Evolutionary conservation across 208 protist species (phyloP).

Genomic region (Phytomonas sp.): DNA sequence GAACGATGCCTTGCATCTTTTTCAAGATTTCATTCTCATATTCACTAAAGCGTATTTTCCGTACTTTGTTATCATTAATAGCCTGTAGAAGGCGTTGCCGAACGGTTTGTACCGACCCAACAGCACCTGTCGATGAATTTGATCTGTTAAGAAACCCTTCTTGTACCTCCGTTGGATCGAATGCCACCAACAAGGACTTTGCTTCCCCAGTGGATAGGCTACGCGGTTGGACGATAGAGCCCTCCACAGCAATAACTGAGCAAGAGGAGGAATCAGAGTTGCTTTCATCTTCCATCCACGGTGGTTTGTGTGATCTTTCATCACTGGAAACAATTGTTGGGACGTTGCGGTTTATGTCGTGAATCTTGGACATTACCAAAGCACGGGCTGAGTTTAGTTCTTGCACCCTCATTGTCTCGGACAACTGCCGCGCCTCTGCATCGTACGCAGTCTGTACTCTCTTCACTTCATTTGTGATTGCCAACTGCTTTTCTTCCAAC

Average conservation of each 20-base stretch:
- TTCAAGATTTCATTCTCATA: slow-evolving; percentile 19
- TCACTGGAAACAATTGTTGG: not conserved
- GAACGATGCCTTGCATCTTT: slow-evolving; percentile 26
- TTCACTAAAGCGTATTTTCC: slow-evolving; percentile 25
- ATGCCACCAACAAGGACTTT: slow-evolving; percentile 3
- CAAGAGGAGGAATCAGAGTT: not conserved
- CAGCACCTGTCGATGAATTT: not conserved
- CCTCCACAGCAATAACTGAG: not conserved
- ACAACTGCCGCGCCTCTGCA: slow-evolving; percentile 19
- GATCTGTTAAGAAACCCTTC: not conserved
- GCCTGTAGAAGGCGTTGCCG: slow-evolving; percentile 29
- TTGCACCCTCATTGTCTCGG: slow-evolving; percentile 11
- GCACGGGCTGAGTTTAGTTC: slow-evolving; percentile 7
- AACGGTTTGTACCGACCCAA: not conserved
- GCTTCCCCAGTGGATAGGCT: not conserved
- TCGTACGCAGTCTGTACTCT: slow-evolving; percentile 8
- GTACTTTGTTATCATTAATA: slow-evolving; percentile 26
- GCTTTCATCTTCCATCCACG: not conserved
- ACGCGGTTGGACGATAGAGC: not conserved
- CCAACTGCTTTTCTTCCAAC: slow-evolving; percentile 30
- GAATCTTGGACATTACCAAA: not conserved
- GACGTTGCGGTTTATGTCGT: not conserved
- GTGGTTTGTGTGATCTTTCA: not conserved
- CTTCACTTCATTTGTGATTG: slow-evolving; percentile 14
- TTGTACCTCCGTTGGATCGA: not conserved